These are phyloP conservation scores for Amphichorda felina DNA, from an alignment of 2,329 filamentous ascomycete species.

Conservation along the genomic window DNA sequence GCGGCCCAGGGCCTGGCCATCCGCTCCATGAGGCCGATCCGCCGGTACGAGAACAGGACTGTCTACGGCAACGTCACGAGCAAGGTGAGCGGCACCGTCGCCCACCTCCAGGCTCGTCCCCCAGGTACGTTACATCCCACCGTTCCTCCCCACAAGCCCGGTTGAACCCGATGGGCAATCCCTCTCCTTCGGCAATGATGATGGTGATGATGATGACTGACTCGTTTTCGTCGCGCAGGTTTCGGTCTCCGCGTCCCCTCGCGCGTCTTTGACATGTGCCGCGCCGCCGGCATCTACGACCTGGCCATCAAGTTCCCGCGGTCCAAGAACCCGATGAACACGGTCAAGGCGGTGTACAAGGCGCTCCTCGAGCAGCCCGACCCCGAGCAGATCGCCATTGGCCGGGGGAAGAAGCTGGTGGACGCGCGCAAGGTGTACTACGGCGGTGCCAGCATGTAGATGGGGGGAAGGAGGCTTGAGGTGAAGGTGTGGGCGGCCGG, in stretches of 20 bases:
- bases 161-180: background rate
- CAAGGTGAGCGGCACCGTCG: constrained; percentile 81
- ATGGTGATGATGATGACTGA: too few relatives aligned
- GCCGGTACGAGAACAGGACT: constrained; percentile 82
- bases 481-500: too few relatives aligned
- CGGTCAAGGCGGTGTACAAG: constrained; percentile 80
- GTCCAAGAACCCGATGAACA: constrained; percentile 94
- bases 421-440: constrained; percentile 98
- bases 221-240: constrained; percentile 37
- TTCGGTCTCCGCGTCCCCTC: constrained; percentile 89
- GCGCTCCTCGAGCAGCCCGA: constrained; percentile 74
- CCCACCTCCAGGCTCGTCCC: constrained; percentile 70
- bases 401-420: constrained; percentile 86
- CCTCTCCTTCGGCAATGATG: too few relatives aligned
- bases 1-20: constrained; percentile 77
- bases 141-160: background rate
- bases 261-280: constrained; percentile 89
- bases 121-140: constrained; percentile 80
- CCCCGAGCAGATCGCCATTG: constrained; percentile 81
- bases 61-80: constrained; percentile 74
- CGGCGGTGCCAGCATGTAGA: constrained; percentile 42
- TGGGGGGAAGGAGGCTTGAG: too few relatives aligned
- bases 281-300: constrained; percentile 76
- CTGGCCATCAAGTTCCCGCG: constrained; percentile 73
- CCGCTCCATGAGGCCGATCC: constrained; percentile 85